Conservation (phyloP, 345 rosid species). For the Passiflora organensis region DNA sequence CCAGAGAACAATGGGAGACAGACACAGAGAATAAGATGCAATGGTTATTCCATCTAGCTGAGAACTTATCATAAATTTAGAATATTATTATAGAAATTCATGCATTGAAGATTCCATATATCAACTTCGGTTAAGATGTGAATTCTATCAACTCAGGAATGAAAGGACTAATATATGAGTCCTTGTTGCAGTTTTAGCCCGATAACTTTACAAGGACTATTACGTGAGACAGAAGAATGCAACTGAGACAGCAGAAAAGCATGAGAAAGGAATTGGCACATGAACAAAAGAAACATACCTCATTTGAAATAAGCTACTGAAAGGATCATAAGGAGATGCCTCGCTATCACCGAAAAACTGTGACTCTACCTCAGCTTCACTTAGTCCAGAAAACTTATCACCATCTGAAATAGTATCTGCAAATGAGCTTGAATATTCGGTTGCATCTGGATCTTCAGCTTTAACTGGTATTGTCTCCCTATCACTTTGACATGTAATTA, state of each 20-base stretch:
- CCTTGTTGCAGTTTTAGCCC: no score
- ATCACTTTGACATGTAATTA: conserved; percentile 31
- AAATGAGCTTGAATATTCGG: conserved; percentile 86
- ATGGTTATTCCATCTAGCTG: not conserved
- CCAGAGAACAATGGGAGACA: not conserved
- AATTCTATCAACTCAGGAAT: no score
- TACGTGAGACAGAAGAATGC: no score
- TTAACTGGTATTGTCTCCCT: conserved; percentile 15
- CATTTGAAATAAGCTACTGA: conserved; percentile 42
- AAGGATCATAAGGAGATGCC: conserved; percentile 50
- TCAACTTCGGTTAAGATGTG: no score
- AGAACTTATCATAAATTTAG: not conserved
- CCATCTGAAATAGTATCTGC: conserved; percentile 56
- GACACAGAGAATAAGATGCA: not conserved
- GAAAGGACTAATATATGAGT: no score
- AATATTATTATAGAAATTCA: not conserved
- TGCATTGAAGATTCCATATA: no score
- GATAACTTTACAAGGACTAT: no score
- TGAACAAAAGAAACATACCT: conserved; percentile 40
- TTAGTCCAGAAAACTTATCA: conserved; percentile 39
- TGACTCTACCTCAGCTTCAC: conserved; percentile 81
- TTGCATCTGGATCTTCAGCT: conserved; percentile 68
- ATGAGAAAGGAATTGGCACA: no score
- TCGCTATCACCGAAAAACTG: conserved; percentile 48
- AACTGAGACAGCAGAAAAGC: no score